Evolutionary conservation across 2,329 filamentous ascomycete species (phyloP), one percentile per base, ranked within the genome.

Genomic region (Ceratocystiopsis minuta): DNA sequence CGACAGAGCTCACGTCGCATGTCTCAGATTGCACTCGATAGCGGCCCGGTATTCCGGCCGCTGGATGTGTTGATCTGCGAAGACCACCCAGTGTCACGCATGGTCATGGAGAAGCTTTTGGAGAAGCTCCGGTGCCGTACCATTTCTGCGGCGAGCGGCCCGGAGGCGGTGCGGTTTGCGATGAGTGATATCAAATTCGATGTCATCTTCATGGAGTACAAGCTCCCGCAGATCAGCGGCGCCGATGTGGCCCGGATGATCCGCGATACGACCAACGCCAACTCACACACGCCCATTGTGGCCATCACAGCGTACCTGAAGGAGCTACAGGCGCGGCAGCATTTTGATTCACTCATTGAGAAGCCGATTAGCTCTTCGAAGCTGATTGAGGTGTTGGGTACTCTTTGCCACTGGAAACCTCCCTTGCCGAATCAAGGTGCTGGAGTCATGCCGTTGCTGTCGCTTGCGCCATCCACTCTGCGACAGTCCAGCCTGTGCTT

Each of bases 141-240:
- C 10, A 90, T 98, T 53, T 86, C 84, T 3, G 88, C 90, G 5
- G 72, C 79, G 3, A 94, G 87, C 51, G 90, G 90, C 1, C 79
- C 84, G 0, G 90, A 98, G 55, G 90, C 88, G 12, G 80, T 94
- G 52, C 77, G 88, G 17, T 94, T 90, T 60, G 86, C 90, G 24
- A 83, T 93, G 68, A 88, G 88, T 54, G 88, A 96, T 55, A 88
- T 98, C 55, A 93, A 96, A 55, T 98, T 96, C 55, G 90, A 98
- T 60, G 85, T 95, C 52, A 95, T 98, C 56, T 90, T 98, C 67
- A 88, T 94, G 59, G 90, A 98, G 60, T 95, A 86, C 63, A 92
- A 88, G 57, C 66, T 98, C 37, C 88, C 90, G 11, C 85, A 93
- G 54, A 86, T 96, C 54, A 96, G 86, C 52, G 90, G 90, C 18